phyloP scores from a whole-genome alignment of 2,329 filamentous ascomycete genomes.

The Phialophora expanda region DNA sequence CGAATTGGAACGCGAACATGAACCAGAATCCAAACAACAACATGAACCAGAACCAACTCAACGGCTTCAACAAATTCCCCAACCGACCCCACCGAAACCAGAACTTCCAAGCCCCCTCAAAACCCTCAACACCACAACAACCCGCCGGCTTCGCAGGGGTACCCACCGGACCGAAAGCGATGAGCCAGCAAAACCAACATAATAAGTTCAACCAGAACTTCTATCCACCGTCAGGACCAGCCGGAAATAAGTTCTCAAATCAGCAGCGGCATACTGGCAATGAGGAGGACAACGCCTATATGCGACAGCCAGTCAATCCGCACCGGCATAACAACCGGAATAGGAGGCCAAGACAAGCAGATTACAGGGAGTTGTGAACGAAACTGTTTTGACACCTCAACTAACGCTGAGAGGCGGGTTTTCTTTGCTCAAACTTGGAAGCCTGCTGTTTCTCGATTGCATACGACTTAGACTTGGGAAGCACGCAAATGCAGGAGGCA shows the following conservation, averaged over 20 bases:
- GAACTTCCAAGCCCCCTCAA: constrained; percentile 28
- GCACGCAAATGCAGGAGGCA: background rate
- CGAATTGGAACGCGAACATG: constrained; percentile 43
- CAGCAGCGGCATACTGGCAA: constrained; percentile 64
- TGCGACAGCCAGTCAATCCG: constrained; percentile 93
- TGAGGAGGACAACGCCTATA: constrained; percentile 87
- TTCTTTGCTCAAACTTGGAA: background rate
- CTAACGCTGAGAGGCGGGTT: background rate
- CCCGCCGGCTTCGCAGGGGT: constrained; percentile 38
- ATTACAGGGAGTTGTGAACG: constrained; percentile 75
- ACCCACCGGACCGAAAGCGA: constrained; percentile 38
- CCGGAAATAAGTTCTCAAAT: constrained; percentile 57
- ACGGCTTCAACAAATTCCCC: constrained; percentile 41
- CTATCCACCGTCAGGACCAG: constrained; percentile 32
- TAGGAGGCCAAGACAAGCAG: constrained; percentile 75
- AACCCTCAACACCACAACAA: constrained; percentile 41
- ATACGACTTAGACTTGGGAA: background rate
- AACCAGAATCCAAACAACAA: constrained; percentile 40
- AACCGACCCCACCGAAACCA: constrained; percentile 26
- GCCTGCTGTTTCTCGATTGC: background rate
- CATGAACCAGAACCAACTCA: constrained; percentile 43
- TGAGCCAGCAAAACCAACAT: constrained; percentile 20
- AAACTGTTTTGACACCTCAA: background rate
- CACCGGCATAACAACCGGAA: constrained; percentile 85
- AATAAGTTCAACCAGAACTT: constrained; percentile 22